Evolutionary conservation across 2,329 filamentous ascomycete genomes (phyloP), one percentile per base, ranked within the genome.

Genomic region (Mycocentrospora acerina): DNA sequence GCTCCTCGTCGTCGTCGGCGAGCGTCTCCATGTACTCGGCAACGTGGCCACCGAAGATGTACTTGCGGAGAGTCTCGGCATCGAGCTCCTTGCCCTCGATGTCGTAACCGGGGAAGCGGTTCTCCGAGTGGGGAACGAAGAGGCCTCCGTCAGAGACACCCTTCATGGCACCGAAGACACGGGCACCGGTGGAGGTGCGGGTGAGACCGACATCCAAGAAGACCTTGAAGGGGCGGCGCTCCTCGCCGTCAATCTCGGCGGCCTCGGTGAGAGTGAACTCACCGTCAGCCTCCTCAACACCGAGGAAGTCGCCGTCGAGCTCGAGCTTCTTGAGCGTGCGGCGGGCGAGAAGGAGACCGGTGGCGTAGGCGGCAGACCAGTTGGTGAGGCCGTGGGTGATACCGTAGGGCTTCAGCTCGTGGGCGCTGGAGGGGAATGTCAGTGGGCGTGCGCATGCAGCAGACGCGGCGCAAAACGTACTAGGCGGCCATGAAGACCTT

Each of bases 11-110:
- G 71, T 98, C 93, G 67, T 98, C 93, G 76, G 93, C 93, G 56
- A 98, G 88, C 44, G 86, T 93, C 86, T 98, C 93, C 93, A 98
- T 98, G 85, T 98, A 98, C 84, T 98, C 93, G 62, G 91, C 90
- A 56, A 98, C 88, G 83, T 98, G 93, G 50, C 93, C 91, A 70
- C 82, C 93, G 75, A 88, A 91, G 82, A 98, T 98, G 86, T 98
- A 98, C 81, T 90, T 95, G 82, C 91, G 90, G 71, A 98, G 88
- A 60, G 83, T 86, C 75, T 98, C 93, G 67, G 90, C 82, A 66
- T 98, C 93, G 67, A 98, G 88, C 83, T 97, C 91, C 86, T 98
- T 90, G 74, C 78, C 77, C 81, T 98, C 93, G 22, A 95, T 88
- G 73, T 98, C 93, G 85, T 79, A 98, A 67, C 93, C 93, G 66